Conservation (phyloP, 768 basidiomycete genomes). For the Tricholoma flavovirens region DNA sequence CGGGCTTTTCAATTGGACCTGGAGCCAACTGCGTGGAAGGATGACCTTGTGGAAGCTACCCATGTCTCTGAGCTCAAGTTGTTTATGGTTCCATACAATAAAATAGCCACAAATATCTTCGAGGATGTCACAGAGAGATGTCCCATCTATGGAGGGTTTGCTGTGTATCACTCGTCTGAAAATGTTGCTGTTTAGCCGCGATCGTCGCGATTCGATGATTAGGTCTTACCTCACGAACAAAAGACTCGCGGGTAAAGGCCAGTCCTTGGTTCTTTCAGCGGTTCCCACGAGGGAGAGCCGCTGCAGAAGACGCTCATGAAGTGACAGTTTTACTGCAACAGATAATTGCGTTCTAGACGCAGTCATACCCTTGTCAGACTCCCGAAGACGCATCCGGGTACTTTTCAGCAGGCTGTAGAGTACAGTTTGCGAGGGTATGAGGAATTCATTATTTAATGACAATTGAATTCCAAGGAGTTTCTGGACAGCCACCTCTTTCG, state of each 20-base stretch:
- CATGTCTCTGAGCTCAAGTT: conserved; percentile 3
- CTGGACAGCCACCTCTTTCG: not conserved
- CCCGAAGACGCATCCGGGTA: not conserved
- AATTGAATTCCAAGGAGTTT: not conserved
- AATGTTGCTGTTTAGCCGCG: not conserved
- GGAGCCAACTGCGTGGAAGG: conserved; percentile 51
- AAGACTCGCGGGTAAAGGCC: conserved; percentile 30
- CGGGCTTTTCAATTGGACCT: conserved; percentile 14
- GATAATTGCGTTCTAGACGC: not conserved
- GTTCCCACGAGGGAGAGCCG: not conserved
- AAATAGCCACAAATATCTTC: conserved; percentile 39
- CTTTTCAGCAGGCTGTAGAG: not conserved
- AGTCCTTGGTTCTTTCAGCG: not conserved
- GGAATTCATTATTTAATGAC: not conserved
- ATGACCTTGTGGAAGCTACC: conserved; percentile 37
- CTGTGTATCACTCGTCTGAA: conserved; percentile 38
- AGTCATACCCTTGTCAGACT: not conserved
- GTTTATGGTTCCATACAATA: conserved; percentile 22
- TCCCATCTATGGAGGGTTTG: conserved; percentile 34
- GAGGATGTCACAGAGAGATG: conserved; percentile 43
- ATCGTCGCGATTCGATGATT: not conserved
- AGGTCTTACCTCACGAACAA: conserved; percentile 33
- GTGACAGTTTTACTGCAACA: not conserved
- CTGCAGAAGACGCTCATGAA: not conserved
- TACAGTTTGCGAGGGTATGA: not conserved